Percentiles rank a stretch among this genome's conserved stretches.
Conservation (phyloP, 2,329 filamentous ascomycete genomes). For the Aspergillus intermedius region DNA sequence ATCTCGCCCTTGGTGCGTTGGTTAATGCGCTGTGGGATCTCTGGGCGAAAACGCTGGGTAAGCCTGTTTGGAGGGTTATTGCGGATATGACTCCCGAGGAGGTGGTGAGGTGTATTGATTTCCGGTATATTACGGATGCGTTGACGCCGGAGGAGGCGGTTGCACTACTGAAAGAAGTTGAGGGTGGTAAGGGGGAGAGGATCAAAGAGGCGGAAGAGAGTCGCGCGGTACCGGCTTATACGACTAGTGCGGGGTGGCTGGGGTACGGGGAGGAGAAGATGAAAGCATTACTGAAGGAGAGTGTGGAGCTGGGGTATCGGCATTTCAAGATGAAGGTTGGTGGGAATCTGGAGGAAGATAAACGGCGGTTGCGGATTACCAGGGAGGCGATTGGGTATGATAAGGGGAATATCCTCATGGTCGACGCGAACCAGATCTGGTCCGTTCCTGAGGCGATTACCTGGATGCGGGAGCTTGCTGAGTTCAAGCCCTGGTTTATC, state of each 20-base stretch:
- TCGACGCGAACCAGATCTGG: conserved; percentile 82
- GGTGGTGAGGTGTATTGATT: conserved; percentile 83
- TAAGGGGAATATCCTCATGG: conserved; percentile 77
- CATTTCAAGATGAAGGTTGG: conserved; percentile 94
- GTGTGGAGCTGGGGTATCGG: conserved; percentile 66
- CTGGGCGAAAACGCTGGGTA: conserved; percentile 80
- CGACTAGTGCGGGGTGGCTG: conserved; percentile 86
- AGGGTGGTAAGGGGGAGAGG: conserved; percentile 62
- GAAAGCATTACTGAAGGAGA: conserved; percentile 66
- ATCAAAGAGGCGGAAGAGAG: conserved; percentile 66
- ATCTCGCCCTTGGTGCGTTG: conserved; percentile 80
- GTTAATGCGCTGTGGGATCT: conserved; percentile 92
- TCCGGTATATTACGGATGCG: conserved; percentile 91
- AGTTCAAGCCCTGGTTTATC: conserved; percentile 83
- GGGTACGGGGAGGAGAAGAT: conserved; percentile 86
- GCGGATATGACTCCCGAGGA: conserved; percentile 86
- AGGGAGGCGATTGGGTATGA: conserved; percentile 77
- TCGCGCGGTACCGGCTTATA: conserved; percentile 80
- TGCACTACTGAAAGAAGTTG: conserved; percentile 58
- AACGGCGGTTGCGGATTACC: conserved; percentile 63
- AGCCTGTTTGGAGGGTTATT: conserved; percentile 86
- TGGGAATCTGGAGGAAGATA: conserved; percentile 64
- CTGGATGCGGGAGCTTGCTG: conserved; percentile 74
- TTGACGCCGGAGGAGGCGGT: conserved; percentile 79
- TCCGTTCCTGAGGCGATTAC: conserved; percentile 81